Conservation (phyloP, 2,329 filamentous ascomycete species). For the Exophiala lecanii-corni region DNA sequence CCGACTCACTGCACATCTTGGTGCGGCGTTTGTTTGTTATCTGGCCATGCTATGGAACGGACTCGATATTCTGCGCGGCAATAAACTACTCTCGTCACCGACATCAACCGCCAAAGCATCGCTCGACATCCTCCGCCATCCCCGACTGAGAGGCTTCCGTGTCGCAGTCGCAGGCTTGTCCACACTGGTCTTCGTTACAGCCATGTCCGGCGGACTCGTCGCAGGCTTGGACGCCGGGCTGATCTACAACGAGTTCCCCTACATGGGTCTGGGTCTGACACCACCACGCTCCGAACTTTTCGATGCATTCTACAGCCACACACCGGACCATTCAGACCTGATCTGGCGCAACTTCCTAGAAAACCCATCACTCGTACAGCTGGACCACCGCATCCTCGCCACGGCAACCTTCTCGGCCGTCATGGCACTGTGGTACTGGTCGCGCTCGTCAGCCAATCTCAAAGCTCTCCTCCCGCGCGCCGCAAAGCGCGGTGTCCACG, state of each 20-base stretch:
- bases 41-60: constrained; percentile 90
- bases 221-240: constrained; percentile 92
- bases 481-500: constrained; percentile 66
- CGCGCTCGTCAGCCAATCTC: constrained; percentile 62
- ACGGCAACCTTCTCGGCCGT: constrained; percentile 82
- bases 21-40: constrained; percentile 88
- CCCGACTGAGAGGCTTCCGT: constrained; percentile 68
- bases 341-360: constrained; percentile 98
- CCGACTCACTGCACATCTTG: constrained; percentile 81
- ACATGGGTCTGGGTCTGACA: constrained; percentile 79
- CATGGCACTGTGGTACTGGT: constrained; percentile 74
- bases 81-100: constrained; percentile 56
- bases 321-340: constrained; percentile 65
- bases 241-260: constrained; percentile 98
- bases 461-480: constrained; percentile 53
- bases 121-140: constrained; percentile 59
- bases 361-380: constrained; percentile 91
- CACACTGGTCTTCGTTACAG: constrained; percentile 77
- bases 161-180: constrained; percentile 66
- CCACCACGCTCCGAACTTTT: constrained; percentile 81
- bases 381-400: constrained; percentile 90
- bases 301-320: constrained; percentile 77
- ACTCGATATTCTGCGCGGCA: constrained; percentile 74
- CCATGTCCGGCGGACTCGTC: constrained; percentile 89
- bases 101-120: constrained; percentile 58